A percentile compares a stretch with the other conserved stretches of the same genome.
Evolutionary conservation across 164 flowering plant genomes (phyloP).

Genomic region (Annona squamosa): DNA sequence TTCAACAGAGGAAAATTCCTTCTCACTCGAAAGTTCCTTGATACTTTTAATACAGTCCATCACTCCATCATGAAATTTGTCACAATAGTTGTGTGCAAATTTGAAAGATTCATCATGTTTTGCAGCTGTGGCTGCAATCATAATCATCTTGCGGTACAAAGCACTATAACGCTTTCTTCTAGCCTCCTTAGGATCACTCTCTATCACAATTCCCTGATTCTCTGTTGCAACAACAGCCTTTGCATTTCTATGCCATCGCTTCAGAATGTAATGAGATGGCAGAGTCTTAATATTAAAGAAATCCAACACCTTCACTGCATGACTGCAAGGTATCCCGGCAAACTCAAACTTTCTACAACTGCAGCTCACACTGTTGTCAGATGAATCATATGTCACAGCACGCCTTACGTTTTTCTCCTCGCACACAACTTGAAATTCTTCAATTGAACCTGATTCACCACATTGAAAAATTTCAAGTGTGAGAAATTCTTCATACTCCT

Average conservation of each 20-base stretch:
- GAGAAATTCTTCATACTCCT: not conserved
- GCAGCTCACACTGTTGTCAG: not conserved
- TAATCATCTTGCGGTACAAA: not conserved
- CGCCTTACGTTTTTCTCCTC: not conserved
- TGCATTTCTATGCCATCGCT: not conserved
- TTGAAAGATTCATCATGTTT: slow-evolving; percentile 2
- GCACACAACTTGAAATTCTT: not conserved
- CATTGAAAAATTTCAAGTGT: not conserved
- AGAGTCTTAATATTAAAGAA: not conserved
- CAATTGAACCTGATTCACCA: not conserved
- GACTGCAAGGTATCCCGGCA: not conserved
- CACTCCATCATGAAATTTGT: not conserved
- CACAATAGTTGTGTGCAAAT: not conserved
- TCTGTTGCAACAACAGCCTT: not conserved
- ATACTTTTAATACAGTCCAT: not conserved
- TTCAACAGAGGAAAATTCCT: not conserved
- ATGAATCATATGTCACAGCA: not conserved
- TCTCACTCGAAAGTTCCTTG: not conserved
- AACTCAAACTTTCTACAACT: slow-evolving; percentile 3
- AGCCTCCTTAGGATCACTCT: not conserved
- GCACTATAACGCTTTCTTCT: not conserved
- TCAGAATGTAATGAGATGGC: not conserved
- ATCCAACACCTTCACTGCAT: not conserved
- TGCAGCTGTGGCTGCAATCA: not conserved
- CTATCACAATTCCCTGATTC: not conserved